These are phyloP conservation scores for Cladophialophora exuberans DNA, from an alignment of 2,329 filamentous ascomycete genomes.

Conservation along the genomic window DNA sequence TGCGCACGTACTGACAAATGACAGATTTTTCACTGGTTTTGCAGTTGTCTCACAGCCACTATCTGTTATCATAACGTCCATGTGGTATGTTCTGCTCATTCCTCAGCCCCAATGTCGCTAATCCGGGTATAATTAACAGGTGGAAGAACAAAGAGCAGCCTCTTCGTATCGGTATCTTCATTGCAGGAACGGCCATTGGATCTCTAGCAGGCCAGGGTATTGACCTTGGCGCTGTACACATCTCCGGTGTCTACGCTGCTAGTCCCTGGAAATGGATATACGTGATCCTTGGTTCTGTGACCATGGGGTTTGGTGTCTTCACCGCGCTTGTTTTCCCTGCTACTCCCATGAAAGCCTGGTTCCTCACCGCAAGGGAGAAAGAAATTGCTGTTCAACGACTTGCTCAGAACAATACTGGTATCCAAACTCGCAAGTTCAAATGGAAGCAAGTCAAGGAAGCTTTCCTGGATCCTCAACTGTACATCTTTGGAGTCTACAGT, in stretches of 20 bases:
- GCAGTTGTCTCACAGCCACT: slow-evolving; percentile 12
- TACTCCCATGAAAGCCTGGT: slow-evolving; percentile 73
- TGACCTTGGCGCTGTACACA: slow-evolving; percentile 13
- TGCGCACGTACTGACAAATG: neutral
- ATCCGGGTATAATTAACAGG: neutral
- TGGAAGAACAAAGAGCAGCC: slow-evolving; percentile 19
- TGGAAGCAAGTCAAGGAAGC: slow-evolving; percentile 60
- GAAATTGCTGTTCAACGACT: slow-evolving; percentile 64
- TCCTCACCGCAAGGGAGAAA: slow-evolving; percentile 68
- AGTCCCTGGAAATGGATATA: slow-evolving; percentile 52
- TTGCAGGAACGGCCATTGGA: slow-evolving; percentile 17
- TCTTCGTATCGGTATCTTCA: slow-evolving; percentile 7
- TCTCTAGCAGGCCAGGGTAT: slow-evolving; percentile 10
- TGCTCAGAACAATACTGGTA: slow-evolving; percentile 62
- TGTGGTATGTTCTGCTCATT: slow-evolving; percentile 9
- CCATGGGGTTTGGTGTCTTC: slow-evolving; percentile 34
- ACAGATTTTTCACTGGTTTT: slow-evolving; percentile 17
- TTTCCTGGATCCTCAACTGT: slow-evolving; percentile 67
- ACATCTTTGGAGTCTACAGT: slow-evolving; percentile 48
- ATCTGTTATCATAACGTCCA: slow-evolving; percentile 15
- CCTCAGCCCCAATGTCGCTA: neutral
- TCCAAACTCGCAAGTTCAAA: slow-evolving; percentile 61
- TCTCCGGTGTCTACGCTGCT: slow-evolving; percentile 6
- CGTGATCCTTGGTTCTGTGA: slow-evolving; percentile 51
- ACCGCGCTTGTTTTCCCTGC: slow-evolving; percentile 57